Conservation (phyloP, 495 filamentous ascomycete species). For the Aspergillus leporis region DNA sequence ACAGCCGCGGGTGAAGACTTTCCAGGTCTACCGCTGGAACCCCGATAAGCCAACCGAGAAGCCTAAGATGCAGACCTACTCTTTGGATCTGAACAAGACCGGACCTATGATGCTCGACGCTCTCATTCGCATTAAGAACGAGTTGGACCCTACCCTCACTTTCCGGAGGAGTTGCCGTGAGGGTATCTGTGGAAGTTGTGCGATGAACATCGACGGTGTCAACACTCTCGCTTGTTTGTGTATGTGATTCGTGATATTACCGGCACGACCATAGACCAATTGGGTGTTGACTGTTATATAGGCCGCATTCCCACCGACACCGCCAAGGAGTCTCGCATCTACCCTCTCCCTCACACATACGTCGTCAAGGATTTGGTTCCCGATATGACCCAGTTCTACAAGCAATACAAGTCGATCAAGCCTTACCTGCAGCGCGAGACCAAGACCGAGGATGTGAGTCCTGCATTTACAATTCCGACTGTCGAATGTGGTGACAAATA, state of each 20-base stretch:
- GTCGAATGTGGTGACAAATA: neutral
- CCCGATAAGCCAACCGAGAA: conserved; percentile 87
- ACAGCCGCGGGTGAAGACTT: conserved; percentile 77
- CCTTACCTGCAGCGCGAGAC: conserved; percentile 92
- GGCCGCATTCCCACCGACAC: conserved; percentile 92
- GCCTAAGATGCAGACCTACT: conserved; percentile 92
- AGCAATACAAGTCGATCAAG: conserved; percentile 99
- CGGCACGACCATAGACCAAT: neutral
- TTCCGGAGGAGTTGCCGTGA: conserved; percentile 95
- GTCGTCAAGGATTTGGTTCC: conserved; percentile 98
- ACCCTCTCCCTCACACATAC: conserved; percentile 97
- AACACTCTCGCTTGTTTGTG: conserved; percentile 98
- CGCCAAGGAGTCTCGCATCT: conserved; percentile 83
- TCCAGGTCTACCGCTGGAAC: conserved; percentile 99
- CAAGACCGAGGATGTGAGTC: conserved; percentile 69
- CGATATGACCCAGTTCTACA: conserved; percentile 98
- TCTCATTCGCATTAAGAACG: conserved; percentile 97
- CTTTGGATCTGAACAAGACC: conserved; percentile 95
- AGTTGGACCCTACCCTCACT: conserved; percentile 93
- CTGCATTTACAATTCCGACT: neutral
- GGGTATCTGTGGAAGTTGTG: conserved; percentile 97
- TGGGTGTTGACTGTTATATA: conserved; percentile 33
- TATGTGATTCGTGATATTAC: conserved; percentile 51
- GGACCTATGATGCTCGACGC: conserved; percentile 98
- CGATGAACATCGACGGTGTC: conserved; percentile 98